A percentile compares a stretch with the other conserved stretches of the same genome.
Conservation (phyloP, 768 basidiomycete genomes). For the Xerocomellus chrysenteron region DNA sequence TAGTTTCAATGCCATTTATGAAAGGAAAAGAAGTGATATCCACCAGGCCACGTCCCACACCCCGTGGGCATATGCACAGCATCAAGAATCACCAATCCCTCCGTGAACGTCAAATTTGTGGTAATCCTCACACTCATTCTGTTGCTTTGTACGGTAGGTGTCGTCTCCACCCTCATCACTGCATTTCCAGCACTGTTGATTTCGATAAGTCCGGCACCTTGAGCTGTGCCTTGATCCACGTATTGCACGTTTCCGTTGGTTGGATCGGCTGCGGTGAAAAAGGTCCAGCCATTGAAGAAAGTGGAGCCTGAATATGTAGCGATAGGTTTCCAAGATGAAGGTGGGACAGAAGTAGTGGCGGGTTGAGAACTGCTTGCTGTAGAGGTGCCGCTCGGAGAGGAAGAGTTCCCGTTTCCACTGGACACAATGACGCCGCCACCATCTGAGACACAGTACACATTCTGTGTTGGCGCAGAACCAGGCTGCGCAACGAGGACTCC, state of each 20-base stretch:
- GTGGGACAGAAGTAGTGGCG: slow-evolving; percentile 24
- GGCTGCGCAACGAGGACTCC: slow-evolving; percentile 49
- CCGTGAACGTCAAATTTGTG: slow-evolving; percentile 56
- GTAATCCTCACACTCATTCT: slow-evolving; percentile 81
- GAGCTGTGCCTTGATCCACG: slow-evolving; percentile 59
- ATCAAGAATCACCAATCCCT: slow-evolving; percentile 77
- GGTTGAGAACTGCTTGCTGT: slow-evolving; percentile 21
- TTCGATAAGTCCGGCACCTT: slow-evolving; percentile 56
- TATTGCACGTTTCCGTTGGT: slow-evolving; percentile 74
- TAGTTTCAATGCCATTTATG: not conserved
- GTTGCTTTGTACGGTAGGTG: slow-evolving; percentile 61
- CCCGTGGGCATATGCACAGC: slow-evolving; percentile 88
- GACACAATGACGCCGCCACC: slow-evolving; percentile 22
- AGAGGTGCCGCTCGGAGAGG: slow-evolving; percentile 26
- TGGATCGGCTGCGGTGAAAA: slow-evolving; percentile 68
- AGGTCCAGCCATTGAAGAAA: slow-evolving; percentile 85
- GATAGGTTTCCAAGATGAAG: slow-evolving; percentile 59
- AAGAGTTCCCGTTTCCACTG: slow-evolving; percentile 15
- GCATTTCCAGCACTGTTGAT: slow-evolving; percentile 74
- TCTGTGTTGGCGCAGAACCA: slow-evolving; percentile 25
- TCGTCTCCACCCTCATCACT: slow-evolving; percentile 88
- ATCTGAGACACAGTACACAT: slow-evolving; percentile 37
- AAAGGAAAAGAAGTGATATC: slow-evolving; percentile 1
- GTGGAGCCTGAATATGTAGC: slow-evolving; percentile 60
- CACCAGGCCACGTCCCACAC: slow-evolving; percentile 81